Evolutionary conservation across 345 rosid genomes (phyloP), one percentile per base, ranked within the genome.

Genomic region (Brassica rapa): DNA sequence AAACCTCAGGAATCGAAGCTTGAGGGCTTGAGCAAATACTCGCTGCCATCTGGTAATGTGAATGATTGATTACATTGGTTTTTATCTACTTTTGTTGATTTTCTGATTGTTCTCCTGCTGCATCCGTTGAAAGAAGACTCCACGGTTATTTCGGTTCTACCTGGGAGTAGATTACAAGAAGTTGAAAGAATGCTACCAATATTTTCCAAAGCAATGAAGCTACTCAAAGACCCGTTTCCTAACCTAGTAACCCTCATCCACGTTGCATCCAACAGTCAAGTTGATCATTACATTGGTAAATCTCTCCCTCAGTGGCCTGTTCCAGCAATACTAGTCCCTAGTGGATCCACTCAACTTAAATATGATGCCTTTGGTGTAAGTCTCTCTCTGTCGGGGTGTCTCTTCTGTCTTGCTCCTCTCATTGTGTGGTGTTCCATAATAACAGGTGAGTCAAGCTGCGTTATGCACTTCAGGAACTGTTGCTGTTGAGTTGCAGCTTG

Each of bases 391-490:
- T 61, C 15, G 15, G 9, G 16, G 5, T 16, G 8, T 23, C n/a
- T 57, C n/a, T 4, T 2, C 1, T 37, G 49, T 53, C 33, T 43
- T 23, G 55, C 32, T 56, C 8, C 57, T 66, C 74, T 65, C 46
- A 81, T 66, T 71, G 27, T 64, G 2, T 6, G 16, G 65, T 21
- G 14, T 59, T 32, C 71, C 53, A 46, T 80, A 64, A 64, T 55
- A 25, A 83, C 93, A 94, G 98, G 97, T 87, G 59, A 92, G 98
- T 70, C 80, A 37, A 74, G 89, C 85, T 76, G 98, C 98, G 11
- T 79, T 94, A 68, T 94, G 98, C 80, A 92, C 97, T 71, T 94
- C 97, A n/a, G 98, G 98, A 83, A 91, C 98, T n/a, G 98, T 87
- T 71, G 97, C 97, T 25, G 74, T 94, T 76, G 97, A 94, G 84